Conservation (phyloP, 108 stramenopile genomes). For the Nitzschia inconspicua region DNA sequence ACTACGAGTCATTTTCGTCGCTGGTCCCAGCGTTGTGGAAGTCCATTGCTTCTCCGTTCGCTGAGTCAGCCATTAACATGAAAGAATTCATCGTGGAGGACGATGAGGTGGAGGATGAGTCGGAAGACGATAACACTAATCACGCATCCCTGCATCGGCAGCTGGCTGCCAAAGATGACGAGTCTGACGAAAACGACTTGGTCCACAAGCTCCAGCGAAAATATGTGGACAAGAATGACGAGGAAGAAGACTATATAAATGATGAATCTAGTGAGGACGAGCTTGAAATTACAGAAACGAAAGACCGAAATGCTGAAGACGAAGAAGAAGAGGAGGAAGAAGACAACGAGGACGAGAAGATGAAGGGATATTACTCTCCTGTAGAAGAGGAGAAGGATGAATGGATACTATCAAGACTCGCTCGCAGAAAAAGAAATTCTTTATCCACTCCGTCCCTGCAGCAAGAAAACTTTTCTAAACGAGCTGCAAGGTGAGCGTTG, state of each 20-base stretch:
- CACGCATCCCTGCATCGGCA: slow-evolving; percentile 16
- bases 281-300: slow-evolving; percentile 3
- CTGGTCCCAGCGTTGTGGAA: slow-evolving; percentile 45
- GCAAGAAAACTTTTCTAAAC: too few relatives aligned
- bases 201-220: slow-evolving; percentile 21
- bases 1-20: slow-evolving; percentile 47
- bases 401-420: slow-evolving; percentile 13
- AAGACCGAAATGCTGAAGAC: not conserved
- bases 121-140: slow-evolving; percentile 18
- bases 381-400: slow-evolving; percentile 31
- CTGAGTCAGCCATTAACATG: slow-evolving; percentile 37
- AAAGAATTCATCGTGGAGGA: slow-evolving; percentile 62
- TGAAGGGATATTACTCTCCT: slow-evolving; percentile 22
- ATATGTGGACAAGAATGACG: slow-evolving; percentile 14
- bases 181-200: slow-evolving; percentile 29
- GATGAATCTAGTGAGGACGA: slow-evolving; percentile 6
- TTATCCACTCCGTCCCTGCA: too few relatives aligned
- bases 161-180: not conserved
- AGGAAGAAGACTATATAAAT: not conserved
- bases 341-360: not conserved
- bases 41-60: slow-evolving; percentile 53
- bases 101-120: slow-evolving; percentile 18
- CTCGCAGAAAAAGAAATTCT: not conserved
- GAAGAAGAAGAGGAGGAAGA: not conserved
- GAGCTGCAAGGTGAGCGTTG: too few relatives aligned